Base-by-base conservation (phyloP, 2,329 filamentous ascomycete species). In the Trichocomaceae sp. region DNA sequence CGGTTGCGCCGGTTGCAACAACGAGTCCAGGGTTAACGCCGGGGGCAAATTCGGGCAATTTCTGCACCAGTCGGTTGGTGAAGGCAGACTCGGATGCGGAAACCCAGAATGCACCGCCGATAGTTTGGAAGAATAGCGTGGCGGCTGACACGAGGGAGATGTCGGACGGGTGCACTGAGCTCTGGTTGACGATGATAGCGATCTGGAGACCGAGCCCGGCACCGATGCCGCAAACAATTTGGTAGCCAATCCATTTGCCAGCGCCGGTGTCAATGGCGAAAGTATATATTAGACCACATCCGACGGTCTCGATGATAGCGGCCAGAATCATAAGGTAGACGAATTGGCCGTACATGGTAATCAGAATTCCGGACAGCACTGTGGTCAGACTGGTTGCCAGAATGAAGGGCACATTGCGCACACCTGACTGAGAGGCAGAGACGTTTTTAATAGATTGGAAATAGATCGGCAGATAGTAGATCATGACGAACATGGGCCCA, bases 351-450 rank as follows among this genome's bases (percentile, higher is more conserved):
- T 57, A 61, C 31, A 61, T 55, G 6, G 63, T 63, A 39, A 71
- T 62, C 12, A 63, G 47, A 3, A 47, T 60, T 15, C 70, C 70
- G 9, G 62, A 62, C 19, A 64, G 45, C 46, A 70, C 57, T 5
- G 63, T 62, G 50, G 61, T 62, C 12, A 72, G 44, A 22, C 60
- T 58, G 45, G 61, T 58, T 4, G 63, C 63, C 10, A 77, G 55
- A 8, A 77, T 69, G 17, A 74, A 60, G 10, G 75, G 70, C 13
- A 77, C 61, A 52, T 73, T 76, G 50, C 66, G 63, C 12, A 77
- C 63, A 20, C 75, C 75, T 12, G 67, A 71, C 31, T 59, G 52
- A 17, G 65, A 61, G 2, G 74, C 64, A 5, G 60, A 66, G 9
- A 63, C 64, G 50, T 64, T 63, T 12, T 62, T 56, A 29, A 75